phyloP scores from a whole-genome alignment of 805 yeast genomes.

The Vanderwaltozyma verrucispora region DNA sequence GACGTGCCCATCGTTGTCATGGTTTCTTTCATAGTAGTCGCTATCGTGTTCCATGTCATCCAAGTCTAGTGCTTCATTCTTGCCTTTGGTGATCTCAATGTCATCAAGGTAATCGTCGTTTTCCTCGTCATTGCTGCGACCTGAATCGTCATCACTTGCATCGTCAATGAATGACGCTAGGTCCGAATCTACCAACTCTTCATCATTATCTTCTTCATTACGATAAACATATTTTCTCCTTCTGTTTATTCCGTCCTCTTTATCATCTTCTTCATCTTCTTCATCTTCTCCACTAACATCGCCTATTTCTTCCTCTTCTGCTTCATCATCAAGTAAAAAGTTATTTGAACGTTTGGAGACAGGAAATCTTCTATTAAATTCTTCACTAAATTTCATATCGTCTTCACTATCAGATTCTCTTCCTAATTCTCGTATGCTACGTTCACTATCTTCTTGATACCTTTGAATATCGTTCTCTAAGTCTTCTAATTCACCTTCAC shows the following conservation, averaged over 20 bases:
- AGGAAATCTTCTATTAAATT: conserved; percentile 2
- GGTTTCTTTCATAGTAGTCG: conserved; percentile 24
- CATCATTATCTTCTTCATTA: conserved; percentile 7
- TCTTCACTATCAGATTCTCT: conserved; percentile 2
- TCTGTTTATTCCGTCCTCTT: no score
- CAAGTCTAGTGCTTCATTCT: no score
- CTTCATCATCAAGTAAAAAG: conserved; percentile 3
- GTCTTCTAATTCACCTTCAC: conserved; percentile 18
- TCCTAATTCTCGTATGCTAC: conserved; percentile 3
- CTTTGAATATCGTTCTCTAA: conserved; percentile 5
- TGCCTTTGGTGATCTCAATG: conserved; percentile 1
- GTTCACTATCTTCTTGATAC: conserved; percentile 3
- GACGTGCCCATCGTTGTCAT: conserved; percentile 24
- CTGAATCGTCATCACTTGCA: conserved; percentile 4
- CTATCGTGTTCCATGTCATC: no score
- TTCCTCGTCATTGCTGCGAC: not conserved
- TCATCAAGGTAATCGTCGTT: not conserved
- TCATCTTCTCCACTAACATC: not conserved
- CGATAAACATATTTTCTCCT: conserved; percentile 3
- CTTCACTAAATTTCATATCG: not conserved
- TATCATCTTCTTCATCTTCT: no score
- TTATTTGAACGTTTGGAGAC: conserved; percentile 1
- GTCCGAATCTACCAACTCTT: conserved; percentile 8
- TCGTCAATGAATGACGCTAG: conserved; percentile 13
- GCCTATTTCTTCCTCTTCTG: conserved; percentile 3